Base-by-base conservation (phyloP, 495 filamentous ascomycete species). In the Penicillium cosmopolitanum region DNA sequence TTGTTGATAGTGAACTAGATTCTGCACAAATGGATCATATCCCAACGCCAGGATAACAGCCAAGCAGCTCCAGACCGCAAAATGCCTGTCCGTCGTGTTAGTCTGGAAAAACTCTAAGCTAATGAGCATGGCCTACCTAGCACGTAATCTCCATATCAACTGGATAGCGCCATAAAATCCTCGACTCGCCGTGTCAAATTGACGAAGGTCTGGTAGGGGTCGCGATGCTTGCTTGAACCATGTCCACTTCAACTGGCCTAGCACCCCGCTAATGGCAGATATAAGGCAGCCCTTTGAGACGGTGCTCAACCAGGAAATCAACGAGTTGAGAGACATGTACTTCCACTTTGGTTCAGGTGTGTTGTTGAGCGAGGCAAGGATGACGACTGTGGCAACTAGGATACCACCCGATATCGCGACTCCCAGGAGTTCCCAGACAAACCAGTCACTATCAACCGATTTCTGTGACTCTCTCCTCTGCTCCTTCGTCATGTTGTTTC, bases 241-340 rank as follows among this genome's bases (percentile, higher is more conserved):
- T 13, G 23, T 13, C 57, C 57, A 59, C 21, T 59, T 59, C 11
- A 59, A 11, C 16, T 59, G 57, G 3, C 50, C 57, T 8, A 59
- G 12, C 5, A 12, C 34, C 47, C 51, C 44, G 16, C 34, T 58
- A 19, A 51, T 28, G 21, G 47, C 10, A 19, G 38, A 58, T 13
- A 58, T 6, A n/a, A 58, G 21, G 28, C 43, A 47, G 5, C 4
- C 50, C 19, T 53, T 53, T 2, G 57, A 46, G 23, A 59, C 10
- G n/a, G 50, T 59, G 35, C 57, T 59, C n/a, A 59, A 16, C 57
- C 57, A 59, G 5, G 57, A 52, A 7, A 59, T 53, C 1, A 59
- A 6, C 25, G 50, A 58, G 40, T 57, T 57, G 2, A 62, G 50
- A 7, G 35, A 38, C 15, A 38, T 15, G 10, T 11, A 38, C 2